phyloP scores from a whole-genome alignment of 345 rosid species.

The Combretum micranthum region DNA sequence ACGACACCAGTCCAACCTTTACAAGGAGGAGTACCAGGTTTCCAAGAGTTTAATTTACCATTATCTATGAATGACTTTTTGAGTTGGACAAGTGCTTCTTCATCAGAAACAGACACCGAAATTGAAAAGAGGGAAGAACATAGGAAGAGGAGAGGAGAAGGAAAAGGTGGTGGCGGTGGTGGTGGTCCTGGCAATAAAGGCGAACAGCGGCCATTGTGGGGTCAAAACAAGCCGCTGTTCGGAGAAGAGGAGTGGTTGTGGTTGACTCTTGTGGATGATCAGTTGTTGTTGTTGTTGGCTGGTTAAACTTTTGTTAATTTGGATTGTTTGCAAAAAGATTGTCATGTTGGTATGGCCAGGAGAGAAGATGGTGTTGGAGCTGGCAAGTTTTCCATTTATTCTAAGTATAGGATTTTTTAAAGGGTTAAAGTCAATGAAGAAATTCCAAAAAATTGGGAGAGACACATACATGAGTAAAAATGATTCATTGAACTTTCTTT shows the following conservation, averaged over 20 bases:
- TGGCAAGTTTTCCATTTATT: constrained; percentile 15
- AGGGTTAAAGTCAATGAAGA: not conserved
- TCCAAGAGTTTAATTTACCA: constrained; percentile 50
- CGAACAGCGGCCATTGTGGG: constrained; percentile 53
- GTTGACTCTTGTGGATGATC: not conserved
- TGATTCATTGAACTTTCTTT: not conserved
- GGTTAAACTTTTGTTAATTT: constrained; percentile 18
- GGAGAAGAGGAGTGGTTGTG: constrained; percentile 22
- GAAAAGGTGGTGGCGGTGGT: constrained; percentile 10
- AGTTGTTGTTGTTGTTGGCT: constrained; percentile 10
- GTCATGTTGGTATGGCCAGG: constrained; percentile 18
- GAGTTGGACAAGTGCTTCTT: constrained; percentile 34
- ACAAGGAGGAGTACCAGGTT: constrained; percentile 46
- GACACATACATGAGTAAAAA: not conserved
- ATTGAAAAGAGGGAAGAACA: not conserved
- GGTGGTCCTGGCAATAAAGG: too few relatives aligned
- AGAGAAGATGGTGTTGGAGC: constrained; percentile 21
- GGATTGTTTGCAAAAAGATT: constrained; percentile 7
- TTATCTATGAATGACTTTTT: constrained; percentile 30
- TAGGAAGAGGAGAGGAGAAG: constrained; percentile 8
- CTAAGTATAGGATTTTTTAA: constrained; percentile 31
- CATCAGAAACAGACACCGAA: constrained; percentile 21
- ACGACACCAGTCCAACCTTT: constrained; percentile 49
- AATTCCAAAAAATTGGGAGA: not conserved
- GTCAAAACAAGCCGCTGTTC: constrained; percentile 38